Conservation (phyloP, 305 asterid species). For the Rubia occidens region DNA sequence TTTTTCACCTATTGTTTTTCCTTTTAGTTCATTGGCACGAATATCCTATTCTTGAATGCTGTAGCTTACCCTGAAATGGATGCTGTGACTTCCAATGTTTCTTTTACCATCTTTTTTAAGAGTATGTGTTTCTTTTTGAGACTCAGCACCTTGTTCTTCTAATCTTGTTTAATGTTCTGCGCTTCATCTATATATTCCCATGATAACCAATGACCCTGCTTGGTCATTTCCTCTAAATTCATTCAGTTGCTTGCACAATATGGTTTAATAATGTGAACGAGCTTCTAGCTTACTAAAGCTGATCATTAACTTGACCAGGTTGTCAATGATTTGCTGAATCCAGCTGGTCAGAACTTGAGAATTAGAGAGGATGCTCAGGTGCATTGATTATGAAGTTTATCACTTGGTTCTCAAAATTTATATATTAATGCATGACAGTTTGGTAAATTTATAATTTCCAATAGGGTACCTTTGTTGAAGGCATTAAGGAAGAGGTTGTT, state of each 20-base stretch:
- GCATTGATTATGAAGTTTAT: constrained; percentile 16
- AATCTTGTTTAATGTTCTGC: neutral
- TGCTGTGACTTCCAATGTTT: neutral
- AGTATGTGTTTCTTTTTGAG: neutral
- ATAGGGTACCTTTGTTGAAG: constrained; percentile 96
- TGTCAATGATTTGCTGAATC: constrained; percentile 94
- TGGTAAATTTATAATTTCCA: constrained; percentile 8
- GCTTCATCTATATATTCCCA: neutral
- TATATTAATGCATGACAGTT: neutral
- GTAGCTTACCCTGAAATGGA: neutral
- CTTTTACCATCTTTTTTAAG: neutral
- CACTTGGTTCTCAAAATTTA: neutral
- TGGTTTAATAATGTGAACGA: neutral
- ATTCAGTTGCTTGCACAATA: constrained; percentile 4
- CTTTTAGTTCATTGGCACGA: constrained; percentile 4
- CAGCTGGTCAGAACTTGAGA: constrained; percentile 98
- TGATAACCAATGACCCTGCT: neutral
- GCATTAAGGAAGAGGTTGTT: constrained; percentile 96
- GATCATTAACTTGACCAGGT: constrained; percentile 50
- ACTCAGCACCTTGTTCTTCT: neutral
- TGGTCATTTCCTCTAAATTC: neutral
- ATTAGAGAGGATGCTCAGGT: constrained; percentile 97
- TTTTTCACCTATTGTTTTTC: neutral
- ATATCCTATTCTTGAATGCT: neutral
- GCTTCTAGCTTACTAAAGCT: constrained; percentile 11